A percentile compares a stretch with the other conserved stretches of the same genome.
Conservation (phyloP, 371 early-diverging fungal species). For the Globomyces sp. region DNA sequence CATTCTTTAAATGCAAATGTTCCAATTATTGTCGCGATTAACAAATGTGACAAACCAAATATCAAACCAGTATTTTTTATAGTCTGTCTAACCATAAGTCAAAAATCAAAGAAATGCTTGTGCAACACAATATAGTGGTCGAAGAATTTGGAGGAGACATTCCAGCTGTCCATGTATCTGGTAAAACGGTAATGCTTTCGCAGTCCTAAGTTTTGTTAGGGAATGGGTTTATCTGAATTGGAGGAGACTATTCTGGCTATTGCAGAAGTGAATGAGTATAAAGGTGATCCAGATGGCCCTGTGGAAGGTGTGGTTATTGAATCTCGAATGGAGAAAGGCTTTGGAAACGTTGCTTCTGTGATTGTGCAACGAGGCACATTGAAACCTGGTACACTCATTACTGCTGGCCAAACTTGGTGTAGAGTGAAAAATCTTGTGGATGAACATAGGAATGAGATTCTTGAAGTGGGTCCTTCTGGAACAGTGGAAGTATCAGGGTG, state of each 20-base stretch:
- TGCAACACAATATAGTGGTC: conserved; percentile 75
- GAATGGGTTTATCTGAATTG: conserved; percentile 78
- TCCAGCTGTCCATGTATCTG: conserved; percentile 85
- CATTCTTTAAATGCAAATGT: conserved; percentile 87
- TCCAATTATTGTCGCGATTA: conserved; percentile 93
- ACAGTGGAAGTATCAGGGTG: conserved; percentile 92
- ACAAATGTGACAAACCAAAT: conserved; percentile 93
- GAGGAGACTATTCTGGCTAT: conserved; percentile 84
- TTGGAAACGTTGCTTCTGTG: conserved; percentile 82
- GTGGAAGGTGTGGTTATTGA: conserved; percentile 88
- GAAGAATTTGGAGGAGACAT: conserved; percentile 96
- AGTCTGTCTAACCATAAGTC: conserved; percentile 24
- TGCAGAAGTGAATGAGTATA: conserved; percentile 74
- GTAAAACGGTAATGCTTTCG: conserved; percentile 57
- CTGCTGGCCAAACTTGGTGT: conserved; percentile 79
- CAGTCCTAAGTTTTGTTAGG: conserved; percentile 32
- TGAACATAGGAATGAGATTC: conserved; percentile 68
- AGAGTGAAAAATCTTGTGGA: conserved; percentile 83
- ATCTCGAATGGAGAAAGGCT: conserved; percentile 81
- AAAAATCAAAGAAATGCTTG: conserved; percentile 73
- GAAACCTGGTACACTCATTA: conserved; percentile 69
- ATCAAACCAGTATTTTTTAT: conserved; percentile 54
- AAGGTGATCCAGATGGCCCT: conserved; percentile 70
- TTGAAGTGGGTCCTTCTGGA: conserved; percentile 80
- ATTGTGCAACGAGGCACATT: conserved; percentile 87